These are phyloP conservation scores for Cicer chorassanicum DNA, from an alignment of 306 rosid genomes.

Conservation along the genomic window DNA sequence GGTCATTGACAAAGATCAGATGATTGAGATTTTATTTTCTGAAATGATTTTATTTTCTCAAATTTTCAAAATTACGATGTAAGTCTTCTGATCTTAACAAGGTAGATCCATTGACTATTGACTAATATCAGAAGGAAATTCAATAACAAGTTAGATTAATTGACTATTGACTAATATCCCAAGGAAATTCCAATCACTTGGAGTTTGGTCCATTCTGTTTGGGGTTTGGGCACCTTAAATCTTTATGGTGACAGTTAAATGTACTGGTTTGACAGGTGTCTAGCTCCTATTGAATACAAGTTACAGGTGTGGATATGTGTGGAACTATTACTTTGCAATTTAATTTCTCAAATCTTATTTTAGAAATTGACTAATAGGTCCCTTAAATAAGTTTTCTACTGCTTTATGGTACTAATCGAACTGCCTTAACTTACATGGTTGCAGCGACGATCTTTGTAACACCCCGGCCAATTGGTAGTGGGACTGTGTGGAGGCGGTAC, in stretches of 20 bases:
- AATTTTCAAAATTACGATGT: not conserved
- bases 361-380: not conserved
- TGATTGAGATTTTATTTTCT: not conserved
- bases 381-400: not conserved
- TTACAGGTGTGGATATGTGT: slow-evolving; percentile 1
- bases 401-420: not conserved
- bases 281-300: slow-evolving; percentile 2
- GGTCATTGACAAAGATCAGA: not conserved
- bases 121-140: not conserved
- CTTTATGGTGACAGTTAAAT: not conserved
- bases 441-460: not conserved
- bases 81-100: not conserved
- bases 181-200: not conserved
- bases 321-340: not conserved
- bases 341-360: not conserved
- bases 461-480: no score
- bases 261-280: not conserved
- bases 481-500: no score
- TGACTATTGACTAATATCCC: not conserved
- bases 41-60: not conserved
- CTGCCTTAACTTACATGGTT: not conserved
- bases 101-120: not conserved
- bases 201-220: not conserved
- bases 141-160: not conserved
- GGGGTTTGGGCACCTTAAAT: not conserved